These are phyloP conservation scores for Sonneratia caseolaris DNA, from an alignment of 345 rosid genomes.

Conservation along the genomic window DNA sequence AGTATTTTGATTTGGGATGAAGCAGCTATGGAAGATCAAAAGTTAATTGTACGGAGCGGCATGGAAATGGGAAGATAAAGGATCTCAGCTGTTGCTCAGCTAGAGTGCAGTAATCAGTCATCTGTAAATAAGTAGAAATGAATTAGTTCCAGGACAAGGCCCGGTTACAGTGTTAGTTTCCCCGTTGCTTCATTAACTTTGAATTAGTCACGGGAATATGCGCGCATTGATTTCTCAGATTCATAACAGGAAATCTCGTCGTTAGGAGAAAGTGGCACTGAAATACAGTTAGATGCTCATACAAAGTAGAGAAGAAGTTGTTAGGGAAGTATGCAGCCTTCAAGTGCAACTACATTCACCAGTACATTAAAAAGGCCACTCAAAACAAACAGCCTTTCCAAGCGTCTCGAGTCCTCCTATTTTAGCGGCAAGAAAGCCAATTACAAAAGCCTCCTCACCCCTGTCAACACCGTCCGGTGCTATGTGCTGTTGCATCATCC, in stretches of 20 bases:
- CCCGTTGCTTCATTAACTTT: background rate
- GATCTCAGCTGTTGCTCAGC: background rate
- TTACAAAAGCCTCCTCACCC: background rate
- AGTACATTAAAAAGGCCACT: background rate
- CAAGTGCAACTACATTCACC: background rate
- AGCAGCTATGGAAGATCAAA: too few relatives aligned
- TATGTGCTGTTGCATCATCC: too few relatives aligned
- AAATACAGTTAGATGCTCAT: background rate
- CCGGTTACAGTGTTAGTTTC: background rate
- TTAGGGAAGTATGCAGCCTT: background rate
- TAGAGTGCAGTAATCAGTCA: background rate
- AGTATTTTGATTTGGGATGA: too few relatives aligned
- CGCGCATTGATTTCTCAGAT: too few relatives aligned
- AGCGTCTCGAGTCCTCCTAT: background rate
- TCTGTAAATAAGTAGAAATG: background rate
- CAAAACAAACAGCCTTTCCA: background rate
- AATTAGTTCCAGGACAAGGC: background rate
- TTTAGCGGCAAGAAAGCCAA: constrained; percentile 8
- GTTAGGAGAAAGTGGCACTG: background rate
- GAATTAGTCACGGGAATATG: background rate
- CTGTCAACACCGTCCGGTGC: background rate
- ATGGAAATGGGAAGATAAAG: background rate
- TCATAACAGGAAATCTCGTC: too few relatives aligned
- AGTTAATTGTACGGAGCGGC: too few relatives aligned
- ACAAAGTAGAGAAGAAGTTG: background rate